Conservation (phyloP, 1,139 yeast genomes). For the Kurtzmaniella quercitrusa region DNA sequence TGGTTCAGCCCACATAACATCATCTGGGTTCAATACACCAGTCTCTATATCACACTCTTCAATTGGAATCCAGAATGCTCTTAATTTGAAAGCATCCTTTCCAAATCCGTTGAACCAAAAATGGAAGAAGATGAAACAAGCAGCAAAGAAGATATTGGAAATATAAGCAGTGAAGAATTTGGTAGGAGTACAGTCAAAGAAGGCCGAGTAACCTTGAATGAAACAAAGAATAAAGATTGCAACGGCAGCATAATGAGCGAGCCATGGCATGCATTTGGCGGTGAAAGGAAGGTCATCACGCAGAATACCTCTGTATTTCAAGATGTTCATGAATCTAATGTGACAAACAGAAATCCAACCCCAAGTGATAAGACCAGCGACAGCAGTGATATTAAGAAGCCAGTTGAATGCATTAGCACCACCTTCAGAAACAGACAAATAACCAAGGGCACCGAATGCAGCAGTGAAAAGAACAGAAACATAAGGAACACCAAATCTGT, state of each 20-base stretch:
- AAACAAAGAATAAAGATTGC: constrained; percentile 52
- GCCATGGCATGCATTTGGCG: constrained; percentile 62
- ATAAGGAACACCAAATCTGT: constrained; percentile 64
- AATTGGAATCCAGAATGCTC: constrained; percentile 35
- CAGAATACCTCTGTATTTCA: constrained; percentile 54
- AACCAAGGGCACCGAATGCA: constrained; percentile 61
- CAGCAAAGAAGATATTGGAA: constrained; percentile 54
- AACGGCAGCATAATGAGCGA: constrained; percentile 54
- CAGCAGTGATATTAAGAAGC: constrained; percentile 78
- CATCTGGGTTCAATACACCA: constrained; percentile 57
- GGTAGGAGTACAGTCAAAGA: constrained; percentile 50
- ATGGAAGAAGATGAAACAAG: constrained; percentile 50
- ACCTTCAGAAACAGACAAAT: constrained; percentile 56
- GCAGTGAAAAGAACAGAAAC: constrained; percentile 56
- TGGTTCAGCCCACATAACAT: constrained; percentile 46
- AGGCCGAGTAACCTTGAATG: constrained; percentile 67
- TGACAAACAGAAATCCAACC: constrained; percentile 63
- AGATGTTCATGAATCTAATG: constrained; percentile 61
- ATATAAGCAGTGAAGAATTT: constrained; percentile 65
- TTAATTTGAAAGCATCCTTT: constrained; percentile 25
- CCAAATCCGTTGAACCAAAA: constrained; percentile 40
- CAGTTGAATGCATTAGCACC: constrained; percentile 76
- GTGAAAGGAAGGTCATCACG: constrained; percentile 67
- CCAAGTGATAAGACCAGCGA: constrained; percentile 76
- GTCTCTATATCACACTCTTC: constrained; percentile 60